Evolutionary conservation across 2,329 filamentous ascomycete genomes (phyloP).

Genomic region (Calonectria crousiana): DNA sequence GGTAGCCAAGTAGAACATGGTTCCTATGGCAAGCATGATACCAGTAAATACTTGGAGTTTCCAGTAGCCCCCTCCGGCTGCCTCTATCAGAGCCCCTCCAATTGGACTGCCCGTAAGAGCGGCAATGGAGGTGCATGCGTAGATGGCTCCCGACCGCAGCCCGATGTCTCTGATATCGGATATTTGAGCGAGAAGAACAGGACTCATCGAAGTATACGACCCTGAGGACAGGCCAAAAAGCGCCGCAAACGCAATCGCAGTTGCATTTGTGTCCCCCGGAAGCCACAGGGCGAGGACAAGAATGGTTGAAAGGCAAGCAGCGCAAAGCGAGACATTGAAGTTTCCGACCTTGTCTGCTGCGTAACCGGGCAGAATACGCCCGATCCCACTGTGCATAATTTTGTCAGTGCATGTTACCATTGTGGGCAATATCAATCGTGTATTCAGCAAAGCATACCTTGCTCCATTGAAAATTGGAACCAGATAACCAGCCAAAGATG

Average conservation of each 20-base stretch:
- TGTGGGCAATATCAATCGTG: not conserved
- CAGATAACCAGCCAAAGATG: not conserved
- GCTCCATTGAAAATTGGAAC: slow-evolving; percentile 51
- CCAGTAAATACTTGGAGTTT: slow-evolving; percentile 4
- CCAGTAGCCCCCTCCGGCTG: not conserved
- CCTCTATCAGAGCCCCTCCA: slow-evolving; percentile 32
- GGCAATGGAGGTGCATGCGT: slow-evolving; percentile 27
- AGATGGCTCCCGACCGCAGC: slow-evolving; percentile 59
- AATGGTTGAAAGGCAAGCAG: slow-evolving; percentile 51
- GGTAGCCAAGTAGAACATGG: slow-evolving; percentile 6
- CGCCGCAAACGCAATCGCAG: slow-evolving; percentile 46
- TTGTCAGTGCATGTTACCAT: not conserved
- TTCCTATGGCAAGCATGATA: not conserved
- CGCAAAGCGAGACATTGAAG: slow-evolving; percentile 58
- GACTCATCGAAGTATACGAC: slow-evolving; percentile 47
- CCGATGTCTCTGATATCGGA: slow-evolving; percentile 68
- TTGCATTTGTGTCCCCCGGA: slow-evolving; percentile 41
- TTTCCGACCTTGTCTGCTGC: slow-evolving; percentile 51
- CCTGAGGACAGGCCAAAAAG: slow-evolving; percentile 54
- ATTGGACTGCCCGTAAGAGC: slow-evolving; percentile 38
- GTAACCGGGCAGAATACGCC: slow-evolving; percentile 49
- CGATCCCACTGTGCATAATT: slow-evolving; percentile 43
- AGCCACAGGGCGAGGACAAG: slow-evolving; percentile 52
- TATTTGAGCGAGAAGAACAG: slow-evolving; percentile 59
- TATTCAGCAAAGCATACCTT: slow-evolving; percentile 21